These are phyloP conservation scores for Ambispora gerdemannii DNA, from an alignment of 192 early-diverging fungal genomes.

Conservation along the genomic window DNA sequence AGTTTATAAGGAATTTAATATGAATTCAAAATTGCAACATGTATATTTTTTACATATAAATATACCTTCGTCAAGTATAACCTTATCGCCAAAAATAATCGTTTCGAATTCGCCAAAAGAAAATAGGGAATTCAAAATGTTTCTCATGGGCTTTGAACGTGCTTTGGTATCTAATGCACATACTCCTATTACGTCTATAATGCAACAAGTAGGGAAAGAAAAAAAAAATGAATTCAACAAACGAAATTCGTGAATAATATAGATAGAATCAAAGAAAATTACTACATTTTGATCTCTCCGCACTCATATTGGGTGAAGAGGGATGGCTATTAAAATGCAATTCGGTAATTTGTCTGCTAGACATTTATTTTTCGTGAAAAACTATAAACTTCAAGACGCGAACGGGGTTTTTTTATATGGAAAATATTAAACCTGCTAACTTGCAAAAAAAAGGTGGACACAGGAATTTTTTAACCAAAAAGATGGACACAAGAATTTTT, in stretches of 20 bases:
- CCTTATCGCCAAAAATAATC: constrained; percentile 94
- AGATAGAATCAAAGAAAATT: neutral
- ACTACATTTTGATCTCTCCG: neutral
- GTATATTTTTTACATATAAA: neutral
- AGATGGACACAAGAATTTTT: too few species aligned
- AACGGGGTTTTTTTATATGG: too few species aligned
- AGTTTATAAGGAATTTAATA: neutral
- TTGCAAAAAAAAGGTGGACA: too few species aligned
- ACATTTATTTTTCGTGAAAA: too few species aligned
- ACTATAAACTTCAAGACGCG: too few species aligned
- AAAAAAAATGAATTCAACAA: neutral
- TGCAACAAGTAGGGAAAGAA: neutral
- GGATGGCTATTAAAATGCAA: neutral
- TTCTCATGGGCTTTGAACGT: constrained; percentile 94
- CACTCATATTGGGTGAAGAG: neutral
- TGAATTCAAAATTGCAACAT: neutral
- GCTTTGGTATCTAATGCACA: constrained; percentile 94
- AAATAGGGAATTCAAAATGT: constrained; percentile 76
- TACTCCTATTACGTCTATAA: constrained; percentile 70
- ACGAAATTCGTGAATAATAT: neutral
- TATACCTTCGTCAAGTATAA: constrained; percentile 89
- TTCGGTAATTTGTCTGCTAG: too few species aligned
- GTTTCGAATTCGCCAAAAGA: constrained; percentile 69
- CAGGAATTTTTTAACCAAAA: too few species aligned
- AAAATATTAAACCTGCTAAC: too few species aligned